These are phyloP conservation scores for apple (Malus domestica) DNA, from an alignment of 306 rosid genomes.

Conservation along the genomic window ASM211411v1 NC_041802.1:28124501-28125000, in stretches of 20 bases:
- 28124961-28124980: slow-evolving; percentile 44
- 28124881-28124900: slow-evolving; percentile 83
- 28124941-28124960: slow-evolving; percentile 66
- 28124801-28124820: background rate
- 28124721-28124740: background rate
- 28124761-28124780: background rate
- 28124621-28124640: too few species aligned
- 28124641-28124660: background rate
- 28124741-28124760: background rate
- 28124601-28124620: background rate
- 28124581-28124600: too few species aligned
- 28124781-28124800: background rate
- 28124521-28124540: background rate
- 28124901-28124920: slow-evolving; percentile 43
- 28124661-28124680: background rate
- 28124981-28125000: slow-evolving; percentile 80
- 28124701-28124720: background rate
- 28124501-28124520: background rate
- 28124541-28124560: background rate
- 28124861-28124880: slow-evolving; percentile 21
- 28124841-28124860: background rate
- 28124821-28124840: background rate
- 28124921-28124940: slow-evolving; percentile 67
- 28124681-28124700: background rate
- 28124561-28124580: background rate